These are phyloP conservation scores for Nidula microcarpa DNA, from an alignment of 768 basidiomycete genomes.

Conservation along the genomic window DNA sequence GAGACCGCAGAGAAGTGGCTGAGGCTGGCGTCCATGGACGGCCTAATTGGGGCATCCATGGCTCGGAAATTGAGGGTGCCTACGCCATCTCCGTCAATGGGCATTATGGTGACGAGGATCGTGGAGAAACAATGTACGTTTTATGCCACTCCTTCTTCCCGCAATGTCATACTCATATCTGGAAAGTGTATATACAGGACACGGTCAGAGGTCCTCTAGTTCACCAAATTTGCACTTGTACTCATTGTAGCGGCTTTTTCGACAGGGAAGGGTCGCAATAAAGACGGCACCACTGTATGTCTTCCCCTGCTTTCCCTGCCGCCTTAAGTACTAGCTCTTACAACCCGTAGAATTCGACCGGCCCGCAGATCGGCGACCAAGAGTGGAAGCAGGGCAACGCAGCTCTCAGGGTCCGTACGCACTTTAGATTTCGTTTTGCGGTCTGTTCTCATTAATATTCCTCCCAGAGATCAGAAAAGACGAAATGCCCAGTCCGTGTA, in stretches of 20 bases:
- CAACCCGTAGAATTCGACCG: background rate
- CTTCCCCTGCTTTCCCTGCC: too few relatives aligned
- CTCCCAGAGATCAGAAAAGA: background rate
- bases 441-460: background rate
- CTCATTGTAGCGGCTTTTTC: background rate
- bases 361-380: constrained; percentile 3
- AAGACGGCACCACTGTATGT: background rate
- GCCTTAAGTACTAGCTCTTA: too few relatives aligned
- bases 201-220: background rate
- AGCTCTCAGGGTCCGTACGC: background rate
- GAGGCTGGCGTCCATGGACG: background rate
- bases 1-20: background rate
- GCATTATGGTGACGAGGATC: constrained; percentile 4
- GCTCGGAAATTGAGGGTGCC: constrained; percentile 1
- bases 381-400: constrained; percentile 2
- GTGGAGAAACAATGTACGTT: constrained; percentile 2
- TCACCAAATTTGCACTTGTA: too few relatives aligned
- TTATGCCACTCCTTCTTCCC: background rate
- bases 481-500: constrained; percentile 1
- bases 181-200: constrained; percentile 2
- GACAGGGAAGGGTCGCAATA: background rate
- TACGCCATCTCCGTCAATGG: constrained; percentile 1
- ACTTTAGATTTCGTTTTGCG: background rate
- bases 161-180: background rate
- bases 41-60: constrained; percentile 1